Conservation (phyloP, 306 rosid species). For the Quercus glauca region DNA sequence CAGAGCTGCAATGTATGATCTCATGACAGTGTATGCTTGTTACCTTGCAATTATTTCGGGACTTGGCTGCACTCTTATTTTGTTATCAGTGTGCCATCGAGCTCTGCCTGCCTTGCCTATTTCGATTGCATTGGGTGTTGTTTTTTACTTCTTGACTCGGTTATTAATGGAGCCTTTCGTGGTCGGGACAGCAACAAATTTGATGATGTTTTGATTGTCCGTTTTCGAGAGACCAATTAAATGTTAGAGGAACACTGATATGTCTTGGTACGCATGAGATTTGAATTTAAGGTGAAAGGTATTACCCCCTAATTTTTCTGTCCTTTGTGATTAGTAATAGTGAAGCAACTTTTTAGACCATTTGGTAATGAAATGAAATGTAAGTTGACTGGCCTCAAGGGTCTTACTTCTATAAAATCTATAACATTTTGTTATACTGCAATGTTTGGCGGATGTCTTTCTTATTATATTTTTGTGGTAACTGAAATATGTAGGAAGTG, state of each 20-base stretch:
- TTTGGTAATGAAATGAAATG: background rate
- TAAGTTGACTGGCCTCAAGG: background rate
- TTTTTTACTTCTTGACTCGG: slow-evolving; percentile 87
- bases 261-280: slow-evolving; percentile 19
- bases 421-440: background rate
- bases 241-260: slow-evolving; percentile 23
- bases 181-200: slow-evolving; percentile 82
- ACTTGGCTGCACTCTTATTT: slow-evolving; percentile 83
- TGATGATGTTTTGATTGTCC: slow-evolving; percentile 72
- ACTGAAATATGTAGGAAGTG: background rate
- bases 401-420: slow-evolving; percentile 17
- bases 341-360: slow-evolving; percentile 19
- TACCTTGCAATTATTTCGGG: slow-evolving; percentile 94
- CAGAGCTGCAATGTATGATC: slow-evolving; percentile 97
- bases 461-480: background rate
- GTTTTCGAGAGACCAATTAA: slow-evolving; percentile 16
- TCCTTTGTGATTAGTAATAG: slow-evolving; percentile 26
- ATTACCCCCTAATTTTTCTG: background rate
- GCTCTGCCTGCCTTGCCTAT: slow-evolving; percentile 94
- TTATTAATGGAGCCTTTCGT: slow-evolving; percentile 88
- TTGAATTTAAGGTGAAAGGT: slow-evolving; percentile 26
- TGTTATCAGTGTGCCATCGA: slow-evolving; percentile 67
- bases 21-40: slow-evolving; percentile 95
- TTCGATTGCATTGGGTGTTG: slow-evolving; percentile 75
- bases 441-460: background rate